phyloP scores from a whole-genome alignment of 2,329 filamentous ascomycete genomes.

The Plenodomus tracheiphilus region DNA sequence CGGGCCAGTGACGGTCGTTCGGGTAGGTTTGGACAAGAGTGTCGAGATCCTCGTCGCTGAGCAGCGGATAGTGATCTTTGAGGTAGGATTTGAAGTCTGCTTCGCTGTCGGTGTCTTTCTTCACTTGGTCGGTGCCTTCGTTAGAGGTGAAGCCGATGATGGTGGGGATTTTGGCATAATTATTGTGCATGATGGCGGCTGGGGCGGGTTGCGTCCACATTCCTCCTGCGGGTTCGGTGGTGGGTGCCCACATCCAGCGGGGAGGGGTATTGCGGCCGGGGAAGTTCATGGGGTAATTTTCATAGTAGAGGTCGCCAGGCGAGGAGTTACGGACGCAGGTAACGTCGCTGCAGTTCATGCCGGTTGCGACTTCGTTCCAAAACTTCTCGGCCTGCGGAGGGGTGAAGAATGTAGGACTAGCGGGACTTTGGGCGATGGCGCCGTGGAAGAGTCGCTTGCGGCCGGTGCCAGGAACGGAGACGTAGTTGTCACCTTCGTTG shows the following conservation, averaged over 20 bases:
- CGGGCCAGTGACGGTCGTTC: conserved; percentile 41
- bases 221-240: conserved; percentile 32
- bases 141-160: conserved; percentile 41
- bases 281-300: conserved; percentile 41
- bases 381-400: conserved; percentile 36
- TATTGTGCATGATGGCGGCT: conserved; percentile 29
- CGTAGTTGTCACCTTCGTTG: conserved; percentile 35
- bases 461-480: conserved; percentile 30
- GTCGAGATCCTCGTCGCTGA: conserved; percentile 56
- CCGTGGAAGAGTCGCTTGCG: conserved; percentile 37
- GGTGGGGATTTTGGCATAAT: conserved; percentile 35
- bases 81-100: conserved; percentile 40
- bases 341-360: conserved; percentile 36
- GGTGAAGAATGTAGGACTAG: conserved; percentile 39
- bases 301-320: conserved; percentile 35
- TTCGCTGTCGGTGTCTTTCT: conserved; percentile 43
- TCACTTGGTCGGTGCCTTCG: conserved; percentile 48
- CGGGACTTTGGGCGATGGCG: conserved; percentile 36
- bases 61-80: conserved; percentile 49
- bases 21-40: conserved; percentile 31
- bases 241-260: conserved; percentile 43
- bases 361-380: conserved; percentile 34
- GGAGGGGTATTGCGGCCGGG: conserved; percentile 35
- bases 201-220: conserved; percentile 35
- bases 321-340: conserved; percentile 32